phyloP scores from a whole-genome alignment of 2,329 filamentous ascomycete genomes.

The Pseudogymnoascus sp. region DNA sequence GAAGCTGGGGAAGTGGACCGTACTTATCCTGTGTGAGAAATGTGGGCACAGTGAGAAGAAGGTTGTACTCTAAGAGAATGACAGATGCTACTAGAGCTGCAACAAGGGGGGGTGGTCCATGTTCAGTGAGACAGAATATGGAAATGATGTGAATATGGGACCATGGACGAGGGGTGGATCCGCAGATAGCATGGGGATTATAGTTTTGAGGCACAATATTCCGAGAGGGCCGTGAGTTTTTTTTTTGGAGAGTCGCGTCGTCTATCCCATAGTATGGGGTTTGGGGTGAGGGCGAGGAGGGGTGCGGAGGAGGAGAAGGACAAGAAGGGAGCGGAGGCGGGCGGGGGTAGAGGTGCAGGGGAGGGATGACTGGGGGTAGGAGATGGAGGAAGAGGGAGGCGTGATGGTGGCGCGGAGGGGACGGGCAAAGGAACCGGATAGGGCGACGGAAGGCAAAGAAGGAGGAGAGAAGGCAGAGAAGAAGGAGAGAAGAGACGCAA shows the following conservation, averaged over 20 bases:
- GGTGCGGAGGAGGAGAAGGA: not conserved
- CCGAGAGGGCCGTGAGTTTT: not conserved
- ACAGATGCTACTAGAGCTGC: not conserved
- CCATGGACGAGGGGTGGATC: not conserved
- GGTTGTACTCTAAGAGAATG: slow-evolving; percentile 6
- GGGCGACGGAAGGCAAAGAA: not conserved
- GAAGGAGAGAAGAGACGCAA: not conserved
- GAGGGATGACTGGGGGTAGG: not conserved
- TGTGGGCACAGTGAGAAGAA: not conserved
- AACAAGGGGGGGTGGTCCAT: not conserved
- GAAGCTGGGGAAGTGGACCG: not conserved
- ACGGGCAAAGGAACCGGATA: slow-evolving; percentile 14
- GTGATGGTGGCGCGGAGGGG: slow-evolving; percentile 12
- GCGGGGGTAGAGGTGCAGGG: not conserved
- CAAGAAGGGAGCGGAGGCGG: not conserved
- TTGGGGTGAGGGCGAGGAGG: not conserved
- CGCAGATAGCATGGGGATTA: slow-evolving; percentile 4
- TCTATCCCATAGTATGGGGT: not conserved
- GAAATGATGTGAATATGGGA: not conserved
- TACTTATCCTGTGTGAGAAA: not conserved
- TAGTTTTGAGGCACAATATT: not conserved
- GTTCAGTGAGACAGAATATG: not conserved
- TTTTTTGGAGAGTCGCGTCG: too few relatives aligned
- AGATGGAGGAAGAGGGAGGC: not conserved
- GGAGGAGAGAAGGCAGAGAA: not conserved